phyloP scores from a whole-genome alignment of 305 asterid genomes.

The Stenogyne calaminthoides region DNA sequence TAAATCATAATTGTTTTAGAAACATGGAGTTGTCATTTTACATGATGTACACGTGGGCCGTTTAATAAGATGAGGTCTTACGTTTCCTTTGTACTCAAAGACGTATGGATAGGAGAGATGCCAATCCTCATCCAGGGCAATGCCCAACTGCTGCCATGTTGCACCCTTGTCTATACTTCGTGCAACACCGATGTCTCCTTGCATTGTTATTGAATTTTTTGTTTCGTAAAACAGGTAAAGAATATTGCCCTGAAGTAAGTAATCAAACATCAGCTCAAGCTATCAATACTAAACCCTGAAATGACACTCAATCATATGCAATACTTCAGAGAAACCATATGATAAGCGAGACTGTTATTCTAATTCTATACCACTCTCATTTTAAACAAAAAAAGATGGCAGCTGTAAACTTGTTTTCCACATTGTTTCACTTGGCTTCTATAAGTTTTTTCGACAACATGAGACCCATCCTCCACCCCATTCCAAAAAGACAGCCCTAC shows the following conservation, averaged over 20 bases:
- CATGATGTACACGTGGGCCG: not conserved
- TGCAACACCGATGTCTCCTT: constrained; percentile 98
- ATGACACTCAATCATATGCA: too few species aligned
- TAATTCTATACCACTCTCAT: not conserved
- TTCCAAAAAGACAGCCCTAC: too few species aligned
- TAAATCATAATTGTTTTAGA: not conserved
- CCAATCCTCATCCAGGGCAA: constrained; percentile 94
- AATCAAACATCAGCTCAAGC: constrained; percentile 30
- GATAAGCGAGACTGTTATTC: not conserved
- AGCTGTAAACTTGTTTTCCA: not conserved
- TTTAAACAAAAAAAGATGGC: not conserved
- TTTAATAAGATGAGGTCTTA: constrained; percentile 41
- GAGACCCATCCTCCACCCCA: too few species aligned
- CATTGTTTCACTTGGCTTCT: not conserved
- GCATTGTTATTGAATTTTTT: constrained; percentile 80
- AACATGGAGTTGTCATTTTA: not conserved
- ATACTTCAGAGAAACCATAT: not conserved
- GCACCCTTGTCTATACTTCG: constrained; percentile 82
- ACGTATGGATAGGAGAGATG: constrained; percentile 97
- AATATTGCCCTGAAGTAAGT: constrained; percentile 62
- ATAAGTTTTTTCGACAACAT: not conserved
- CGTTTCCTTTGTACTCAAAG: constrained; percentile 80
- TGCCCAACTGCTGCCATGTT: constrained; percentile 91
- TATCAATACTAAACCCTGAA: not conserved
- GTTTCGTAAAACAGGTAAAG: constrained; percentile 84